phyloP scores from a whole-genome alignment of 495 filamentous ascomycete species.

The Clavariopsis aquatica region DNA sequence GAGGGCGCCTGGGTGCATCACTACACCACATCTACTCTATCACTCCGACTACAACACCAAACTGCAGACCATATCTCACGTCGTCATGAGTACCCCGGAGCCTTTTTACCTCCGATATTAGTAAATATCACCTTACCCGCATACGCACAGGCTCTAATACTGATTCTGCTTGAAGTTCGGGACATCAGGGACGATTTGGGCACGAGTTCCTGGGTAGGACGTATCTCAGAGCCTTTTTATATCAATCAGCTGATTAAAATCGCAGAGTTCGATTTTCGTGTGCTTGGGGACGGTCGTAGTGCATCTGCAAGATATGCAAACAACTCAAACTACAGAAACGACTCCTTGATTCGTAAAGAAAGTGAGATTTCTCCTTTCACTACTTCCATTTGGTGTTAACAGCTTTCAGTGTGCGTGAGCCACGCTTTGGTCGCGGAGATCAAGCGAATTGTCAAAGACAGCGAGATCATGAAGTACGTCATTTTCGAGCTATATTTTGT shows the following conservation, averaged over 20 bases:
- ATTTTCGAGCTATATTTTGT: background rate
- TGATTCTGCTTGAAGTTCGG: conserved; percentile 63
- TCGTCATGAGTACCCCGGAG: conserved; percentile 62
- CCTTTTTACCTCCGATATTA: conserved; percentile 98
- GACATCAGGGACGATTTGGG: conserved; percentile 95
- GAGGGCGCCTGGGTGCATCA: background rate
- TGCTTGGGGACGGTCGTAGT: conserved; percentile 89
- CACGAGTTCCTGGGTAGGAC: conserved; percentile 93
- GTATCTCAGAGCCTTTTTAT: background rate
- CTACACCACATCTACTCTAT: background rate
- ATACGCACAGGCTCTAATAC: conserved; percentile 22
- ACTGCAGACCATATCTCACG: background rate
- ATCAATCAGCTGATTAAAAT: conserved; percentile 7
- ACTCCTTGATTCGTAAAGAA: conserved; percentile 98
- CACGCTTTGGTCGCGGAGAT: conserved; percentile 90
- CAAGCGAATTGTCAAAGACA: conserved; percentile 94
- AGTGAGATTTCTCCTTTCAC: conserved; percentile 61
- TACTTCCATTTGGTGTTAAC: conserved; percentile 3
- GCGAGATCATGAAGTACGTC: conserved; percentile 93
- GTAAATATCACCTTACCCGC: conserved; percentile 59
- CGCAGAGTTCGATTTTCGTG: conserved; percentile 96
- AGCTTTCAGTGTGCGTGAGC: conserved; percentile 89
- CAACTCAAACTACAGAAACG: conserved; percentile 99
- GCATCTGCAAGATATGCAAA: conserved; percentile 97
- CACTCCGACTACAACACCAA: background rate